A percentile compares a stretch with the other conserved stretches of the same genome.
phyloP scores from a whole-genome alignment of 768 basidiomycete genomes.

The Collybia sordida region DNA sequence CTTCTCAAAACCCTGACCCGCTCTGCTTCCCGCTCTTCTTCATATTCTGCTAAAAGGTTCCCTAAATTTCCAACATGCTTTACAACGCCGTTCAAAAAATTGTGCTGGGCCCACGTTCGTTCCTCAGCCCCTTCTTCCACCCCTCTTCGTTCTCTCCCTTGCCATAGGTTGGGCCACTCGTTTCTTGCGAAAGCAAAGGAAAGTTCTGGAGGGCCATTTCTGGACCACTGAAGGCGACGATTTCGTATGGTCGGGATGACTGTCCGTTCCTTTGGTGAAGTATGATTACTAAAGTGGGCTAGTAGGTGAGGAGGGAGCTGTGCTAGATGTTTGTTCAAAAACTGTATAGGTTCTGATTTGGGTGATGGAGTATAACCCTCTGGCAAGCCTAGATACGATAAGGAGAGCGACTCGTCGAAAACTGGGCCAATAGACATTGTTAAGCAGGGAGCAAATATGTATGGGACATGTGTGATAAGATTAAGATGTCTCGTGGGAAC shows the following conservation, averaged over 20 bases:
- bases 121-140: slow-evolving; percentile 63
- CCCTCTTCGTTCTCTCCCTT: slow-evolving; percentile 49
- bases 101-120: slow-evolving; percentile 60
- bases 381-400: slow-evolving; percentile 58
- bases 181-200: slow-evolving; percentile 49
- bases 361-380: slow-evolving; percentile 62
- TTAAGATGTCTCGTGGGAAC: neutral
- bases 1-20: slow-evolving; percentile 48
- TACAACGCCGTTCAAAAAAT: slow-evolving; percentile 56
- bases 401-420: slow-evolving; percentile 33
- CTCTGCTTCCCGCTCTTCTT: slow-evolving; percentile 76
- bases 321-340: slow-evolving; percentile 57
- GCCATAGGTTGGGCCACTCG: slow-evolving; percentile 71
- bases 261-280: slow-evolving; percentile 67
- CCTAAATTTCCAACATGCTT: slow-evolving; percentile 74
- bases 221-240: slow-evolving; percentile 63
- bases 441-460: neutral
- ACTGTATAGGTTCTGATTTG: slow-evolving; percentile 52
- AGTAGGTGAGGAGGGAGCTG: slow-evolving; percentile 70
- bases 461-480: no score
- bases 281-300: slow-evolving; percentile 40
- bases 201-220: slow-evolving; percentile 55
- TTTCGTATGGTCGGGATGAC: slow-evolving; percentile 67
- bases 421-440: slow-evolving; percentile 14
- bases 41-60: slow-evolving; percentile 63